These are phyloP conservation scores for Acanthamoeba castellanii DNA, from an alignment of 208 protist species.

Conservation along the genomic window DNA sequence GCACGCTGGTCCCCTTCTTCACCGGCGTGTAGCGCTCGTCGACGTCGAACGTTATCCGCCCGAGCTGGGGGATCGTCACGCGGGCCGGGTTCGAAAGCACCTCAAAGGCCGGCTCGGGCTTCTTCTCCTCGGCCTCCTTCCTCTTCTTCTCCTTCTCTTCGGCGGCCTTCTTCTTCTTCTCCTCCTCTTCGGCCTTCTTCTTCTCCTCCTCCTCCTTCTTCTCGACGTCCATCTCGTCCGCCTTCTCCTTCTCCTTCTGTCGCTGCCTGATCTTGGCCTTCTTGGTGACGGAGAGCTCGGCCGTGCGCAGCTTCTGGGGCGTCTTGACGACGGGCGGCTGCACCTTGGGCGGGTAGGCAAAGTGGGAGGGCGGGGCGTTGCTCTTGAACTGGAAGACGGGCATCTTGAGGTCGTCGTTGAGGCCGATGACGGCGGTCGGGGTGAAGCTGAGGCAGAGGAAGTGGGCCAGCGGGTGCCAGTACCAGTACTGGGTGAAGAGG, in stretches of 20 bases:
- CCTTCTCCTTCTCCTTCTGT: slow-evolving; percentile 83
- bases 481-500: slow-evolving; percentile 99
- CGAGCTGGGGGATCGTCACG: slow-evolving; percentile 87
- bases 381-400: slow-evolving; percentile 94
- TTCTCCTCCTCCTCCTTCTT: slow-evolving; percentile 67
- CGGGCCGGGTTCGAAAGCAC: slow-evolving; percentile 90
- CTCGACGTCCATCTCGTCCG: slow-evolving; percentile 60
- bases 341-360: slow-evolving; percentile 92
- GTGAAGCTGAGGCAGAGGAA: slow-evolving; percentile 97
- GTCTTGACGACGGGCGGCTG: slow-evolving; percentile 80
- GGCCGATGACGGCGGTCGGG: slow-evolving; percentile 97
- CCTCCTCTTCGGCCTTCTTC: slow-evolving; percentile 56
- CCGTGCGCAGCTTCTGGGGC: slow-evolving; percentile 81
- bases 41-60: slow-evolving; percentile 83
- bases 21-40: slow-evolving; percentile 86
- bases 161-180: slow-evolving; percentile 57
- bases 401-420: slow-evolving; percentile 97
- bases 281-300: slow-evolving; percentile 85
- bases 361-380: slow-evolving; percentile 95
- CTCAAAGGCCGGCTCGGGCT: slow-evolving; percentile 84
- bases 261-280: slow-evolving; percentile 80
- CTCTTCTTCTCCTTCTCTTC: slow-evolving; percentile 83
- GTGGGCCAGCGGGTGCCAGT: slow-evolving; percentile 98
- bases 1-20: slow-evolving; percentile 48
- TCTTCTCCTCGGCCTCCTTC: slow-evolving; percentile 75